Evolutionary conservation across 192 early-diverging fungal species (phyloP), one percentile per base, ranked within the genome.

Genomic region (Phycomyces blakesleeanus): DNA sequence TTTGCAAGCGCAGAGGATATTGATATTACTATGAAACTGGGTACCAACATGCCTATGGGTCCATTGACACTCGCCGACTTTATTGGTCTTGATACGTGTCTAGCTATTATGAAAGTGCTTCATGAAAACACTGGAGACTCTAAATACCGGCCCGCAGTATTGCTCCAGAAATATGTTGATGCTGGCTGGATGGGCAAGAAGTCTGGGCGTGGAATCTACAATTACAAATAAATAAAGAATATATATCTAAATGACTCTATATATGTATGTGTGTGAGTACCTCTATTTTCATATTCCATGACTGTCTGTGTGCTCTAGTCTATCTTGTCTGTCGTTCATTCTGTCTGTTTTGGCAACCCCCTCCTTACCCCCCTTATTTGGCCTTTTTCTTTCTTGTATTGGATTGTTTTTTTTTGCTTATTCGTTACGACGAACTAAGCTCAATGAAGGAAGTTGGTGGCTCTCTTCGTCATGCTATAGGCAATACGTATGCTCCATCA

Each of bases 21-120:
- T 74, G 97, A 98, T 69, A 91, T 89, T 6, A 98, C 97, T 51
- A 98, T 98, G 97, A 95, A 93, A 75, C 78, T 98, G 18, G 97
- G 97, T 47, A 91, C 92, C 24, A 98, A 98, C 76, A 88, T 86
- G 67, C 96, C 96, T 6, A 98, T 98, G 96, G 97, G 97, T 25
- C 97, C 97, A 20, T 83, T 98, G 56, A 92, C 90, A 1, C 83
- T 98, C 54, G 97, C 94, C 16, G 97, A 98, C 75, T 96, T 97
- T 73, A 98, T 98, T 74, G 97, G 97, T 41, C 75, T 98, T 49
- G 97, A 98, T 71, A 98, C 97, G 0, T 98, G 97, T 75, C 75
- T 98, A 63, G 89, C 97, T 10, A 98, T 98, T 65, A 95, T 98
- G 94, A 84, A 88, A 66, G 95, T 98, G 10, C 81, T 96, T 40